Conservation (phyloP, 108 stramenopile species). For the Nitzschia sp. region DNA sequence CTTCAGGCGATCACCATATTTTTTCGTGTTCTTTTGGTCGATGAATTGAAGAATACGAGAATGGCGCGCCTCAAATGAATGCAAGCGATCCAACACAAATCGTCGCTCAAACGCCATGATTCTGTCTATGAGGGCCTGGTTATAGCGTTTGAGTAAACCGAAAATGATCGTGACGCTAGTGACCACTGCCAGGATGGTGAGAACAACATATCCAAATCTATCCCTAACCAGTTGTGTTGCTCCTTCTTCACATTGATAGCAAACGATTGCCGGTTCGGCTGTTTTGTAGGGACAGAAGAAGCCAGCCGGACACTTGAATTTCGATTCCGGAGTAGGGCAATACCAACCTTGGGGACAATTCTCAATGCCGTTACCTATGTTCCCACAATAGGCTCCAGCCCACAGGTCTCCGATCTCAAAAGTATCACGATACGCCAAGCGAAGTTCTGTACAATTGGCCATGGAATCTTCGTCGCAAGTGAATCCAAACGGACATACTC, state of each 20-base stretch:
- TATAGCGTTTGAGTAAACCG: not conserved
- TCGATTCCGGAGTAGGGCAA: conserved; percentile 36
- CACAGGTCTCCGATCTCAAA: not conserved
- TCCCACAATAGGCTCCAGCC: not conserved
- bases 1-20: not conserved
- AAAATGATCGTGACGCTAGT: not conserved
- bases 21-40: not conserved
- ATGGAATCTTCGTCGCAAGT: conserved; percentile 7
- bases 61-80: not conserved
- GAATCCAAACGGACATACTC: conserved; percentile 13
- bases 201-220: conserved; percentile 17
- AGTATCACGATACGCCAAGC: not conserved
- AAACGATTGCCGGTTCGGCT: conserved; percentile 6
- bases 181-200: not conserved
- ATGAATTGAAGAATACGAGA: not conserved
- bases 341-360: conserved; percentile 48
- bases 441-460: conserved; percentile 19
- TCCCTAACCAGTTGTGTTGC: conserved; percentile 21
- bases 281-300: conserved; percentile 37
- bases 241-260: conserved; percentile 25
- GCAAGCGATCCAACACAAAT: not conserved
- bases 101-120: conserved; percentile 3
- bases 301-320: conserved; percentile 32
- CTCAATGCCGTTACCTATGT: conserved; percentile 2
- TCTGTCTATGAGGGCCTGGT: conserved; percentile 5